Conservation (phyloP, 2,329 filamentous ascomycete genomes). For the Sclerotinia spermophila region DNA sequence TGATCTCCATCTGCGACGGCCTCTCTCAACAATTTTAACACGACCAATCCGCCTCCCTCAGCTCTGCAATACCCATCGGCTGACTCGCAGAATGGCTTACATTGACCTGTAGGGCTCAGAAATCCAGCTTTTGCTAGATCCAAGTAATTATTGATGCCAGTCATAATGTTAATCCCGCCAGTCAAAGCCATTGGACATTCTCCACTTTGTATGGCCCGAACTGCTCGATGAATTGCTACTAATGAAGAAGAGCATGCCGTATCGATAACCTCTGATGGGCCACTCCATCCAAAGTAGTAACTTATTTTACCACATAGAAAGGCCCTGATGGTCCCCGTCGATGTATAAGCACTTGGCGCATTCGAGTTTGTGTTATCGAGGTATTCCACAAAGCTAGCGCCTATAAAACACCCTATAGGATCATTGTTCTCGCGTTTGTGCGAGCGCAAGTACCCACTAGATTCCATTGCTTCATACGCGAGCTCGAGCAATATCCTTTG, state of each 20-base stretch:
- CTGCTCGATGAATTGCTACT: conserved; percentile 37
- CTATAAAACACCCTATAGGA: conserved; percentile 23
- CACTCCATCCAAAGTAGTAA: conserved; percentile 41
- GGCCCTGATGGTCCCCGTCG: conserved; percentile 35
- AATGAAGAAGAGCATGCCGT: conserved; percentile 41
- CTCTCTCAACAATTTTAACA: conserved; percentile 42
- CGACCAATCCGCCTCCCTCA: conserved; percentile 47
- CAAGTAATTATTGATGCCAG: not conserved
- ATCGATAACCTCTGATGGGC: conserved; percentile 40
- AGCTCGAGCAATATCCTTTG: not conserved
- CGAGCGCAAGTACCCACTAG: conserved; percentile 6
- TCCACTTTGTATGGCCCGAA: conserved; percentile 25
- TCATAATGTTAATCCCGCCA: conserved; percentile 14
- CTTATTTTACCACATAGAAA: conserved; percentile 42
- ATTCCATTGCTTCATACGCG: conserved; percentile 22
- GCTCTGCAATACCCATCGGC: conserved; percentile 54
- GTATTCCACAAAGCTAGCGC: conserved; percentile 17
- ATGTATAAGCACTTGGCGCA: conserved; percentile 17
- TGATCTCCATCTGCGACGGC: conserved; percentile 45
- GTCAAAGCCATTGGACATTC: conserved; percentile 18
- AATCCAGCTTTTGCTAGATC: conserved; percentile 12
- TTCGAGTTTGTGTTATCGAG: conserved; percentile 19
- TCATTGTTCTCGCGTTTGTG: not conserved
- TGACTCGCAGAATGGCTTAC: conserved; percentile 42
- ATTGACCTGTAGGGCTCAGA: conserved; percentile 14